These are phyloP conservation scores for Knufia fluminis DNA, from an alignment of 2,329 filamentous ascomycete species.

Conservation along the genomic window DNA sequence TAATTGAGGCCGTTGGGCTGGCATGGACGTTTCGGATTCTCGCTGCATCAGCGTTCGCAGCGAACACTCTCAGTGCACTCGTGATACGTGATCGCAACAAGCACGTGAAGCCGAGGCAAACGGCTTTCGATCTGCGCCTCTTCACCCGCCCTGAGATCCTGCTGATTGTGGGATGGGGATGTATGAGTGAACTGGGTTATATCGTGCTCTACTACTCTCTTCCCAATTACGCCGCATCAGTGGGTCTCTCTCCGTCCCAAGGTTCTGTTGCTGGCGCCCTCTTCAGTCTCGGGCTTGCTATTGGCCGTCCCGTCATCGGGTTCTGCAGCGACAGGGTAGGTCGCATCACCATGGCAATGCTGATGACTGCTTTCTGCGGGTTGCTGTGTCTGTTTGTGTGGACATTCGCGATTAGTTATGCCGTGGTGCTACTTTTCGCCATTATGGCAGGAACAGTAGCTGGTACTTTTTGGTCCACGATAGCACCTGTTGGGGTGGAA, in stretches of 20 bases:
- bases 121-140: constrained; percentile 18
- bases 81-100: constrained; percentile 24
- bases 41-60: constrained; percentile 18
- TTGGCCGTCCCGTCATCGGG: constrained; percentile 40
- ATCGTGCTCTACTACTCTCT: constrained; percentile 39
- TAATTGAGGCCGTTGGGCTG: constrained; percentile 23
- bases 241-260: constrained; percentile 31
- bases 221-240: constrained; percentile 37
- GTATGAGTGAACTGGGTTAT: constrained; percentile 40
- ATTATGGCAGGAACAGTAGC: constrained; percentile 36
- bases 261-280: constrained; percentile 34
- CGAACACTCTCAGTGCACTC: constrained; percentile 19
- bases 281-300: constrained; percentile 39
- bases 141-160: constrained; percentile 16
- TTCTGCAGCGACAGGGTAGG: constrained; percentile 36
- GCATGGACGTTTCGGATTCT: constrained; percentile 24
- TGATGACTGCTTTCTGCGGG: constrained; percentile 31
- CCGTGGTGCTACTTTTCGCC: constrained; percentile 35
- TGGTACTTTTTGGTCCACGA: constrained; percentile 39
- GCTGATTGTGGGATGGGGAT: constrained; percentile 30
- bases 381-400: constrained; percentile 36
- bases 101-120: constrained; percentile 18
- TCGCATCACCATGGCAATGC: constrained; percentile 33
- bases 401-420: constrained; percentile 36
- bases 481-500: constrained; percentile 6